These are phyloP conservation scores for Termitomyces sp. DNA, from an alignment of 768 basidiomycete genomes.

Conservation along the genomic window DNA sequence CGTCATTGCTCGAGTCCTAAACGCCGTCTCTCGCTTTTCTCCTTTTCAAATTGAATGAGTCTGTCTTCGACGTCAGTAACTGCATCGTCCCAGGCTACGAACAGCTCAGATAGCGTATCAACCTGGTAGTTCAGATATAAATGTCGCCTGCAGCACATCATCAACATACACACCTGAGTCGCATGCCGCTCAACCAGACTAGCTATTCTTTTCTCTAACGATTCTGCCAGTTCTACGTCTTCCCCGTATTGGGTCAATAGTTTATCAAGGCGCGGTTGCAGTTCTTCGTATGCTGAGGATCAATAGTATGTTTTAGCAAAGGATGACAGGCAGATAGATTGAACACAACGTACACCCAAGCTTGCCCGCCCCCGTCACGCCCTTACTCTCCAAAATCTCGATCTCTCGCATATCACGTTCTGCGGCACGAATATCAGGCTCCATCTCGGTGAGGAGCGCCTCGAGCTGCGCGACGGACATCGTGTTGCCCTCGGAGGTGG, in stretches of 20 bases:
- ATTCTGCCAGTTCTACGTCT: constrained; percentile 47
- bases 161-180: constrained; percentile 48
- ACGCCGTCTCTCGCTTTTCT: constrained; percentile 50
- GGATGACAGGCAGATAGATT: background rate
- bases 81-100: constrained; percentile 81
- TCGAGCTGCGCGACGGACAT: constrained; percentile 69
- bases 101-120: constrained; percentile 76
- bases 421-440: constrained; percentile 75
- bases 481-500: constrained; percentile 40
- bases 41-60: constrained; percentile 50
- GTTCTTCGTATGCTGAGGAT: constrained; percentile 37
- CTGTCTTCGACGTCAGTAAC: constrained; percentile 63
- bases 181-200: constrained; percentile 63
- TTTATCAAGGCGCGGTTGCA: constrained; percentile 63
- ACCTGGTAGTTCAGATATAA: constrained; percentile 37
- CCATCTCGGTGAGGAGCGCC: constrained; percentile 71
- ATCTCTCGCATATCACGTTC: constrained; percentile 82
- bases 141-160: background rate
- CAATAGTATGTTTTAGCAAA: background rate
- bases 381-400: constrained; percentile 60
- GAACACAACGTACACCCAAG: constrained; percentile 46
- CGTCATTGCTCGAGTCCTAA: constrained; percentile 47
- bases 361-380: constrained; percentile 67
- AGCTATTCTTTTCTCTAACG: constrained; percentile 63
- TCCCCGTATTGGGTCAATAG: constrained; percentile 55